Evolutionary conservation across 2,329 filamentous ascomycete genomes (phyloP), one percentile per base, ranked within the genome.

Genomic region (Colletotrichum sp.): DNA sequence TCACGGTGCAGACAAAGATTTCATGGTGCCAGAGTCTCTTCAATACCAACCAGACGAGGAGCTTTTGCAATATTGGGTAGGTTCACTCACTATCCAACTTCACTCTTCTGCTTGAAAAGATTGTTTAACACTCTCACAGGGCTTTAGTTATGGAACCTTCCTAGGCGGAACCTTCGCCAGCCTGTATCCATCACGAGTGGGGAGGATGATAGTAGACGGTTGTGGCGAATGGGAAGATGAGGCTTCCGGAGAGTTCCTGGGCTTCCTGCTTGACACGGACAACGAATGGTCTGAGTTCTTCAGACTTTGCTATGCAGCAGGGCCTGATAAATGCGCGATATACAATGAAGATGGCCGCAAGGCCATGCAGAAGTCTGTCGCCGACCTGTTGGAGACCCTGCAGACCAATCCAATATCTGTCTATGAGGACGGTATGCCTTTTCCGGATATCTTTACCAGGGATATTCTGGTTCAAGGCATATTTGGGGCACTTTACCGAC

Each of bases 141-240:
- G 89, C 0, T 85, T 89, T 70, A 89, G 87, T 16, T 90, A 90
- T 32, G 82, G 83, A 10, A 82, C 82, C 1, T 38, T 83, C 3
- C 79, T 85, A 0, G 83, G 83, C 9, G 83, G 83, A 38, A 82
- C 82, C 70, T 83, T 84, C 76, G 81, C 83, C 6, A 81, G 83
- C 66, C 78, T 85, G 79, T 84, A 83, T 48, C 82, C 83, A 1
- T 81, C 76, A 1, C 79, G 83, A 5, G 77, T 89, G 13, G 86
- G 83, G 0, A 83, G 86, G 10, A 80, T 89, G 70, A 80, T 88
- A 9, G 80, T 87, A 5, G 86, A 87, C 30, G 85, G 82, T 1
- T 83, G 87, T 6, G 79, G 77, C 21, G 81, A 87, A 70, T 77
- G 80, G 3, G 76, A 83, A n/a, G 85, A 87, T 77, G 86, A 85